Conservation (phyloP, 129 eudicot species). For the Glebionis coronaria region DNA sequence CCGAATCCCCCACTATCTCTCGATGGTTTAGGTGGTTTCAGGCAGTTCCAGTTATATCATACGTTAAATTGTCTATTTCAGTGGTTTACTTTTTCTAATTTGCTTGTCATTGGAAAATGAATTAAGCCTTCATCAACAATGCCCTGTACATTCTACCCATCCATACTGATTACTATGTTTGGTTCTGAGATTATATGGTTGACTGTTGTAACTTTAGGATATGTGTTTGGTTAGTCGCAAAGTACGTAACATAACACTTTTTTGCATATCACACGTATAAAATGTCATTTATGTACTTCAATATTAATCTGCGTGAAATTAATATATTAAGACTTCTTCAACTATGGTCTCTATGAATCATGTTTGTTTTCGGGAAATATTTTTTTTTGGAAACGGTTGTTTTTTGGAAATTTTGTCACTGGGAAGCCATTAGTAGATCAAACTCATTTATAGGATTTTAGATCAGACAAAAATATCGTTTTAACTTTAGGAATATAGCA, state of each 20-base stretch:
- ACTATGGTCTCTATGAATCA: slow-evolving; percentile 7
- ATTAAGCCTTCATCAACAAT: slow-evolving; percentile 20
- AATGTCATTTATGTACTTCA: not conserved
- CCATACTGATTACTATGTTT: not conserved
- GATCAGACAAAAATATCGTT: slow-evolving; percentile 6
- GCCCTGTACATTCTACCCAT: not conserved
- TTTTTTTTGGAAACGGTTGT: not conserved
- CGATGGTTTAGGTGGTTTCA: too few relatives aligned
- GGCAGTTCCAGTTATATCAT: too few relatives aligned
- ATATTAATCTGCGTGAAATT: slow-evolving; percentile 5
- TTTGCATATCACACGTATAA: slow-evolving; percentile 1
- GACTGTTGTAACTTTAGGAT: not conserved
- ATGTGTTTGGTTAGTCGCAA: not conserved
- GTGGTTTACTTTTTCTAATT: not conserved
- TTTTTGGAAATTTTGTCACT: not conserved
- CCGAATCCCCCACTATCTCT: too few relatives aligned
- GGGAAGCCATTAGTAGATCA: slow-evolving; percentile 7
- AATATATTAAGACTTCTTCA: slow-evolving; percentile 15
- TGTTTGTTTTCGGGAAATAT: slow-evolving; percentile 3
- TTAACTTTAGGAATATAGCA: not conserved
- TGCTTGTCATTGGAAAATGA: slow-evolving; percentile 8
- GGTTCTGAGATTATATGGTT: not conserved
- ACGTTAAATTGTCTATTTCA: not conserved
- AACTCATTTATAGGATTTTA: slow-evolving; percentile 12
- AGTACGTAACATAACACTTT: not conserved